Conservation (phyloP, 2,329 filamentous ascomycete species). For the Beauveria brongniartii region DNA sequence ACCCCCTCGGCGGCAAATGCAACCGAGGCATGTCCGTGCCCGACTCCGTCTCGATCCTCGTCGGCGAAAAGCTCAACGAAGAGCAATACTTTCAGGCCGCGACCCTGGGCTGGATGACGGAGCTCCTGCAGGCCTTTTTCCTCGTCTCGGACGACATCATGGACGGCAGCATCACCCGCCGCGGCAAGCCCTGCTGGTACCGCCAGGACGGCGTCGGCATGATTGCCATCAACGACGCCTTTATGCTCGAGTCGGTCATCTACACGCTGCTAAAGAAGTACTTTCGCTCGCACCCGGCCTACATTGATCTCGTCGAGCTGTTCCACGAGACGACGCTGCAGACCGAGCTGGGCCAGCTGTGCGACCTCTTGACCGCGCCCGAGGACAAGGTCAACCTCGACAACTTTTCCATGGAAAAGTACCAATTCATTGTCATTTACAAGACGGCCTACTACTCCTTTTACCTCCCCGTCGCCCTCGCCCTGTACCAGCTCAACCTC, state of each 20-base stretch:
- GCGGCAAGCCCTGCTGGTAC: slow-evolving; percentile 96
- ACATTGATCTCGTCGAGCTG: slow-evolving; percentile 86
- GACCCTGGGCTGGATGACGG: slow-evolving; percentile 92
- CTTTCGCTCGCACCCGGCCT: slow-evolving; percentile 80
- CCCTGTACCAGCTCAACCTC: slow-evolving; percentile 75
- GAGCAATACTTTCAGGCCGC: slow-evolving; percentile 85
- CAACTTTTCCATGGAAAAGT: slow-evolving; percentile 95
- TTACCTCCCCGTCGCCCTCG: slow-evolving; percentile 91
- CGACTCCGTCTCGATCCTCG: slow-evolving; percentile 77
- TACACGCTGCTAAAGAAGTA: slow-evolving; percentile 89
- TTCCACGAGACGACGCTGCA: slow-evolving; percentile 94
- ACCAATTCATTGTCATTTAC: slow-evolving; percentile 97
- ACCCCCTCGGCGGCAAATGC: slow-evolving; percentile 91
- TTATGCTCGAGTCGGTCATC: slow-evolving; percentile 88
- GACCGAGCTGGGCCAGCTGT: slow-evolving; percentile 91
- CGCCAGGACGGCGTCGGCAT: slow-evolving; percentile 81
- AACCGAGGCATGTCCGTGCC: slow-evolving; percentile 98
- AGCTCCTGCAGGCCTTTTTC: slow-evolving; percentile 98
- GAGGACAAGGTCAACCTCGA: slow-evolving; percentile 87
- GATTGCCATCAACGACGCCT: slow-evolving; percentile 96
- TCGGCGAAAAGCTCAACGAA: slow-evolving; percentile 60
- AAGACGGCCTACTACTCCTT: slow-evolving; percentile 99
- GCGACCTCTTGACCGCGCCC: slow-evolving; percentile 89
- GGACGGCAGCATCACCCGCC: slow-evolving; percentile 90
- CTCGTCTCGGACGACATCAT: slow-evolving; percentile 98